Conservation (phyloP, 306 rosid genomes). For the Aeschynomene evenia region DNA sequence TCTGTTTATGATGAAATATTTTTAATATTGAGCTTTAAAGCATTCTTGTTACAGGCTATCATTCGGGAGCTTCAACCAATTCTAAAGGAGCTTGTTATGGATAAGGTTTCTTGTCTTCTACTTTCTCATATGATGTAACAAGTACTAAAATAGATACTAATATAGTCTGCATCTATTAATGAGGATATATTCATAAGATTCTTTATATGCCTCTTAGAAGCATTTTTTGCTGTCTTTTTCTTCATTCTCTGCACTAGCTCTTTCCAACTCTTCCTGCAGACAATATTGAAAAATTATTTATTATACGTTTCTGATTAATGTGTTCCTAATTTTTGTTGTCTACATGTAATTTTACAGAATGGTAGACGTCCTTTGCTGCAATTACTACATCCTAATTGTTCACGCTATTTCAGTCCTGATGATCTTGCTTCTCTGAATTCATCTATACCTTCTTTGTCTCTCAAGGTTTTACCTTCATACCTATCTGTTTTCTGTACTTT, state of each 20-base stretch:
- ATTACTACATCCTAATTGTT: conserved; percentile 75
- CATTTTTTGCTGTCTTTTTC: background rate
- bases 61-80: conserved; percentile 62
- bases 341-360: conserved; percentile 53
- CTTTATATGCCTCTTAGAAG: conserved; percentile 4
- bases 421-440: conserved; percentile 68
- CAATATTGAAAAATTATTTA: conserved; percentile 4
- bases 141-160: background rate
- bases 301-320: conserved; percentile 9
- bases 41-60: conserved; percentile 56
- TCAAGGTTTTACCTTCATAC: conserved; percentile 55
- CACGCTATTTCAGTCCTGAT: conserved; percentile 80
- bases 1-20: background rate
- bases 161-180: conserved; percentile 6
- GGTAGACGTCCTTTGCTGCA: conserved; percentile 82
- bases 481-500: background rate
- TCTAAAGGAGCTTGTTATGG: conserved; percentile 72
- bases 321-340: conserved; percentile 17
- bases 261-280: background rate
- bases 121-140: background rate
- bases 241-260: background rate
- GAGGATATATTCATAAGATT: background rate
- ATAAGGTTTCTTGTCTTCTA: conserved; percentile 62
- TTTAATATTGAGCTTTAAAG: conserved; percentile 24
- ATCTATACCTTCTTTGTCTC: conserved; percentile 70